Evolutionary conservation across 2,329 filamentous ascomycete species (phyloP).

Genomic region (Gnomoniopsis smithogilvyi): DNA sequence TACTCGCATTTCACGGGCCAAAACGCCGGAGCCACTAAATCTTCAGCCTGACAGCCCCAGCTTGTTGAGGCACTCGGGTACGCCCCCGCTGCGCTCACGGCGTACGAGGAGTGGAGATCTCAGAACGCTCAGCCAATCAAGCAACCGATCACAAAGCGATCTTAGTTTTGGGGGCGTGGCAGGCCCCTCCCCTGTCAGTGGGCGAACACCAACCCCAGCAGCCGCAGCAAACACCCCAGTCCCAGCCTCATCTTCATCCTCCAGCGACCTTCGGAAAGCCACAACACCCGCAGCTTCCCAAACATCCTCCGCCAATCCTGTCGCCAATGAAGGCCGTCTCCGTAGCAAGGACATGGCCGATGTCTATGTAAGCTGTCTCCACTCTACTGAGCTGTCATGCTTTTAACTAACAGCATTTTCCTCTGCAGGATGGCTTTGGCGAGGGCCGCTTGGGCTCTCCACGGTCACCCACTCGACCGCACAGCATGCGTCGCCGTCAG

Average conservation of each 20-base stretch:
- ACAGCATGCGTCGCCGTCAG: conserved; percentile 93
- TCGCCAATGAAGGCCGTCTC: conserved; percentile 84
- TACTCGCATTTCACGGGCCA: conserved; percentile 48
- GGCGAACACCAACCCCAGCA: conserved; percentile 15
- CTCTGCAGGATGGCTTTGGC: conserved; percentile 80
- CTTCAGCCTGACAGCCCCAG: conserved; percentile 63
- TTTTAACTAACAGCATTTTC: conserved; percentile 18
- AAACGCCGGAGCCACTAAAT: conserved; percentile 51
- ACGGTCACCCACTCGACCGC: conserved; percentile 87
- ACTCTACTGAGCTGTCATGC: conserved; percentile 13
- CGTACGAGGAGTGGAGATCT: conserved; percentile 71
- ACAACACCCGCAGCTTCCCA: conserved; percentile 15
- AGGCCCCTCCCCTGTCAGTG: conserved; percentile 21
- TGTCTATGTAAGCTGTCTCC: conserved; percentile 74
- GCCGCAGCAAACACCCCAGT: conserved; percentile 16
- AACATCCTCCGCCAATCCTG: conserved; percentile 52
- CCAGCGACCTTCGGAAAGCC: conserved; percentile 14
- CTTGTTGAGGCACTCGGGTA: conserved; percentile 47
- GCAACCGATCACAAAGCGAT: conserved; percentile 23
- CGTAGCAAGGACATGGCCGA: conserved; percentile 85
- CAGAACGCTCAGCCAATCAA: conserved; percentile 60
- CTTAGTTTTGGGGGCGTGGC: conserved; percentile 21
- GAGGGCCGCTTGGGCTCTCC: conserved; percentile 84
- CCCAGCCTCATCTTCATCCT: conserved; percentile 16
- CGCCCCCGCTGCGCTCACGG: conserved; percentile 68